Conservation (phyloP, 371 early-diverging fungal species). For the Zychaea mexicana region DNA sequence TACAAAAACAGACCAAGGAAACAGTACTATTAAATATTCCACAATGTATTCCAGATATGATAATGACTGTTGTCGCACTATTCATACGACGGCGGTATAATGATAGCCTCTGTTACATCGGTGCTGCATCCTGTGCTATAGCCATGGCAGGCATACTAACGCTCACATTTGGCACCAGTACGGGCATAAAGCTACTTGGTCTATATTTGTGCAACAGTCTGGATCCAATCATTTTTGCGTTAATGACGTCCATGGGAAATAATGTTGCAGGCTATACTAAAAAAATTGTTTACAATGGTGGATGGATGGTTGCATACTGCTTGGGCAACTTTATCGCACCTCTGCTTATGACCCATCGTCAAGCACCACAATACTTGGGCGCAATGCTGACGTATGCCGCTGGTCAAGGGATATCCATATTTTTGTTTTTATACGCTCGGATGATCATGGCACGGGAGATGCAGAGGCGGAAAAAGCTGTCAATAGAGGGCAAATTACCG, state of each 20-base stretch:
- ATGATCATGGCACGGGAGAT: slow-evolving; percentile 8
- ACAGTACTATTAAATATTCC: slow-evolving; percentile 42
- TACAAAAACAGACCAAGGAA: background rate
- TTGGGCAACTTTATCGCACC: slow-evolving; percentile 20
- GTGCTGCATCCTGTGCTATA: slow-evolving; percentile 12
- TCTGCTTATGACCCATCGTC: slow-evolving; percentile 4
- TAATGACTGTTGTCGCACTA: background rate
- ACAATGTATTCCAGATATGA: background rate
- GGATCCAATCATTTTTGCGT: slow-evolving; percentile 18
- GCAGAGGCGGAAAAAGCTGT: background rate
- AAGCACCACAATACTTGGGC: background rate
- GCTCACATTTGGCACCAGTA: slow-evolving; percentile 22
- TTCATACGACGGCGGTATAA: background rate
- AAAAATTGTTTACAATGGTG: slow-evolving; percentile 15
- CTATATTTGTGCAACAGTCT: slow-evolving; percentile 30
- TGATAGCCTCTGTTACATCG: slow-evolving; percentile 8
- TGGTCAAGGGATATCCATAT: background rate
- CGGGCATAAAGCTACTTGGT: slow-evolving; percentile 29
- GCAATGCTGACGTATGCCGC: background rate
- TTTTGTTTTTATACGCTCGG: background rate
- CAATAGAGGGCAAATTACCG: slow-evolving; percentile 9
- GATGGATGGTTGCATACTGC: slow-evolving; percentile 19
- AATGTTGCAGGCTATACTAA: slow-evolving; percentile 13
- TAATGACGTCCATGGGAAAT: slow-evolving; percentile 5
- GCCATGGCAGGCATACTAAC: slow-evolving; percentile 28